Base-by-base conservation (phyloP, 208 protist genomes). In the Leishmania arabica region DNA sequence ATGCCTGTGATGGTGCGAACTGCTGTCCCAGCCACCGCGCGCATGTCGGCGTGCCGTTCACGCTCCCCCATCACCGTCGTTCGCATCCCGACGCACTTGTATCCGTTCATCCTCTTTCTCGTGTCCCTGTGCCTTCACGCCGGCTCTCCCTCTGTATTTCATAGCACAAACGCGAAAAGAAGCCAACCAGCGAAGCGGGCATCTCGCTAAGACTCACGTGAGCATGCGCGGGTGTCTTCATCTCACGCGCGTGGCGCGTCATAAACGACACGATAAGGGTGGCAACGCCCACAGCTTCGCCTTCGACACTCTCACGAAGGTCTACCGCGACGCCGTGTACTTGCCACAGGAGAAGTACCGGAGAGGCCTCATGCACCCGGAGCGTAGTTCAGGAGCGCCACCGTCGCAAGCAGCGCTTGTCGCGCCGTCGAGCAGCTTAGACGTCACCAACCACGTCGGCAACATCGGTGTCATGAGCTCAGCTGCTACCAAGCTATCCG, bases 321-420 rank as follows among this genome's bases (percentile, higher is more conserved):
- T 96, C 6, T 95, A 96, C 74, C 88, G 87, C 2, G 93, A 96
- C 54, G 81, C 91, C 11, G 84, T 96, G 54, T 92, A 94, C 75
- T 79, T 79, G 0, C 78, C 79, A 5, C 85, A 93, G 54, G 58
- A 80, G 60, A 77, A 77, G 1, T 71, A 90, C 65, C 53, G 49
- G 40, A 80, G 88, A 37, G 88, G 92, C 65, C 84, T 87, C 6
- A 83, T 92, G 78, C 82, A 84, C 68, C 87, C 86, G 4, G 85
- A 84, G 75, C 77, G 81, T 37, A 56, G 54, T 3, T 45, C 75
- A 47, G 66, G 70, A 2, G n/a, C 69, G 8, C 27, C 21, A 31
- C 68, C 27, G 42, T 54, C 68, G 37, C n/a, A 71, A 49, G 45
- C 31, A 37, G n/a, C 64, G 13, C 13, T 76, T 34, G 8, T 65